Evolutionary conservation across 2,329 filamentous ascomycete genomes (phyloP), one percentile per base, ranked within the genome.

Genomic region (Tolypocladium endophyticum): DNA sequence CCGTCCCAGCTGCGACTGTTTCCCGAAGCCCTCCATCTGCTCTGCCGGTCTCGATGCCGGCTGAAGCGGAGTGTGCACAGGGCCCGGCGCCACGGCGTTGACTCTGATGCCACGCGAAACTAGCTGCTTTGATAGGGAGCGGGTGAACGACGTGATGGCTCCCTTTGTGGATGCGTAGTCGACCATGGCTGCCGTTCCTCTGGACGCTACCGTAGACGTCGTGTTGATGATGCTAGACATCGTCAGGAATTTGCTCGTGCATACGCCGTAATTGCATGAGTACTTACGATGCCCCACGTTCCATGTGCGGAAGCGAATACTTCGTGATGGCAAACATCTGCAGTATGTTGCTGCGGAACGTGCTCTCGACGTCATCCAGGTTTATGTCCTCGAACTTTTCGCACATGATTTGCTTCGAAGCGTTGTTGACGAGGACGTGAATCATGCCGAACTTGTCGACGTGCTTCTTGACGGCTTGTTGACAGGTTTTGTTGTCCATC

Each of bases 311-410:
- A 9, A 85, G 68, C 0, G 81, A 75, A 61, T 77, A 84, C 66
- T 85, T 85, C 6, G 79, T 79, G 61, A 85, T 73, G n/a, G 81
- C 81, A 65, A 86, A 82, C 74, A 84, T 84, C 59, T 80, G 77
- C 11, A 83, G 64, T 38, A 85, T 79, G 61, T 85, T 85, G 61
- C 75, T 78, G 53, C 76, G 77, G 74, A 85, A 87, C 0, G 79
- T 81, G 63, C 77, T 80, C 62, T 84, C 79, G 0, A 85, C 80
- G 0, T 76, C 71, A 18, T 80, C 75, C 0, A 86, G 73, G 65
- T 84, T 76, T 35, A 82, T 84, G 1, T 84, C 75, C 39, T 73
- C 71, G 25, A 84, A 77, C 38, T 84, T 75, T 7, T 76, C 68
- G 67, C 76, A 82, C 70, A 80, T 78, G 41, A 79, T 74, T 68